A percentile compares a stretch with the other conserved stretches of the same genome.
Evolutionary conservation across 495 filamentous ascomycete species (phyloP).

Genomic region (Trichocladium antarcticum): DNA sequence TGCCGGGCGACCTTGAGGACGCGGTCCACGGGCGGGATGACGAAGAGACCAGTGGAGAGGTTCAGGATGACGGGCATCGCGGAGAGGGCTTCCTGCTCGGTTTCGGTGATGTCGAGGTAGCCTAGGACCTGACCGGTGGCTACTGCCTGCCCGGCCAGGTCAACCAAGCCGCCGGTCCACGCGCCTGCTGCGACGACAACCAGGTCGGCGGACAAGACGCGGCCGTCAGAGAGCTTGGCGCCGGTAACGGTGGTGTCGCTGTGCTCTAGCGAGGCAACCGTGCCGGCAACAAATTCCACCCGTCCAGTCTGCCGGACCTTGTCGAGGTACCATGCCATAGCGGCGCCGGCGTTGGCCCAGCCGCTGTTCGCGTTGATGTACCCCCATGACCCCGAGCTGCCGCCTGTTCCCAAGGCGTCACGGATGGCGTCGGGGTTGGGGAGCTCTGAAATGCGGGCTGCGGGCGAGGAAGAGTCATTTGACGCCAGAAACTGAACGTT

Average conservation of each 20-base stretch:
- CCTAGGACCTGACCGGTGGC: slow-evolving; percentile 73
- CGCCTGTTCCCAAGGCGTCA: slow-evolving; percentile 36
- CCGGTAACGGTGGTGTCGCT: slow-evolving; percentile 33
- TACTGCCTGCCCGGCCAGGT: slow-evolving; percentile 61
- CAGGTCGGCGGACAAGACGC: slow-evolving; percentile 52
- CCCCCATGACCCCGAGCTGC: slow-evolving; percentile 50
- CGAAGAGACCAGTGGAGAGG: slow-evolving; percentile 67
- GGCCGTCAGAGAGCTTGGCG: slow-evolving; percentile 44
- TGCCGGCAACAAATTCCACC: slow-evolving; percentile 52
- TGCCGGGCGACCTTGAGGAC: slow-evolving; percentile 76
- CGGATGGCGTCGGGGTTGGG: slow-evolving; percentile 40
- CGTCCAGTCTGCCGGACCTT: slow-evolving; percentile 45
- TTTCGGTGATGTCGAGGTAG: slow-evolving; percentile 59
- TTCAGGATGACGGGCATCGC: slow-evolving; percentile 69
- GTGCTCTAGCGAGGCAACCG: slow-evolving; percentile 47
- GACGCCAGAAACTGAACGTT: slow-evolving; percentile 44
- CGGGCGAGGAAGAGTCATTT: slow-evolving; percentile 25
- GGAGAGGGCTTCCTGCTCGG: slow-evolving; percentile 52
- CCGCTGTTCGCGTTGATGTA: slow-evolving; percentile 75
- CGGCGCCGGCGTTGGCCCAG: slow-evolving; percentile 72
- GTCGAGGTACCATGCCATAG: slow-evolving; percentile 51
- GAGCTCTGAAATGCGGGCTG: slow-evolving; percentile 43
- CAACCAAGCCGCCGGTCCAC: slow-evolving; percentile 67
- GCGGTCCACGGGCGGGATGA: slow-evolving; percentile 61
- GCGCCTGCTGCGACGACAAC: slow-evolving; percentile 75